Base-by-base conservation (phyloP, 2,329 filamentous ascomycete genomes). In the Clonostachys chloroleuca region DNA sequence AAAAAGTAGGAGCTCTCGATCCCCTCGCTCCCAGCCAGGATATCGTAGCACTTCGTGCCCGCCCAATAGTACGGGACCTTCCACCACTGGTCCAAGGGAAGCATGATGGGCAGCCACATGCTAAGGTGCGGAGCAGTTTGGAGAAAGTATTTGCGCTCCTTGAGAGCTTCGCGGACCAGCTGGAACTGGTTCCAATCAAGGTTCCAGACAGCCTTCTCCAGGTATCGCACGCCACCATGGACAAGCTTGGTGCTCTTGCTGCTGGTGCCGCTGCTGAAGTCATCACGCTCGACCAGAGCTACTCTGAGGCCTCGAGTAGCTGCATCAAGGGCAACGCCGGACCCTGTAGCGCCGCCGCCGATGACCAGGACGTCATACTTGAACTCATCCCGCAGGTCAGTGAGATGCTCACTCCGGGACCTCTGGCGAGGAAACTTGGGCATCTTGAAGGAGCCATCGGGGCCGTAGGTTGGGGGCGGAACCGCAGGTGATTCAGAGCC, bases 1-100 rank as follows among this genome's bases (percentile, higher is more conserved):
- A 95, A 70, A 64, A 95, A 95, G 69, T 95, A 95, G 6, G 88
- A 92, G 58, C 82, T 90, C 66, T 95, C 89, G 59, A 95, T 92
- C 47, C 90, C 90, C 65, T 95, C 89, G 39, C 85, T 86, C 13
- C 89, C 89, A 57, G 90, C 90, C 54, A 95, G 76, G 56, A 91
- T 81, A 67, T 95, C 90, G 67, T 95, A 95, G 55, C 83, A 81
- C 66, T 95, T 95, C 51, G 84, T 87, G 44, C 86, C 86, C 37
- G 77, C 80, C 85, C 85, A 89, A 64, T 86, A 89, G 67, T 89
- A 89, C 6, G 86, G 85, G 18, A 81, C 84, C 64, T 89, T 85
- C 83, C 84, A 89, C 85, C 84, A 89, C 60, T 82, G 83, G 63
- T 87, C 80, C 49, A 89, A 70, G 5, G 86, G 86, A 52, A 89